phyloP scores from a whole-genome alignment of 2,329 filamentous ascomycete species.

The Xylariaceae sp. region DNA sequence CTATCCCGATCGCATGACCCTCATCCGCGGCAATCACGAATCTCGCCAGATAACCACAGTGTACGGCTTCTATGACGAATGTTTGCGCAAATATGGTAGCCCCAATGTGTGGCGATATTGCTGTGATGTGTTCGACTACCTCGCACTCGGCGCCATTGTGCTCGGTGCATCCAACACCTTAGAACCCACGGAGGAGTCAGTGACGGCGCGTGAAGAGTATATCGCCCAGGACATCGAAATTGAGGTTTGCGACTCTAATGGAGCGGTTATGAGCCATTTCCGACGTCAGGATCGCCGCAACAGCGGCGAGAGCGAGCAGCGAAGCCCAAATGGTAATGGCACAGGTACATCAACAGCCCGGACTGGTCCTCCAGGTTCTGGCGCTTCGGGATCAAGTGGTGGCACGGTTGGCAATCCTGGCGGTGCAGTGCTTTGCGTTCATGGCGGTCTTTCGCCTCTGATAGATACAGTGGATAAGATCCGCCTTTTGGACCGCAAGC shows the following conservation, averaged over 20 bases:
- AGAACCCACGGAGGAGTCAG: constrained; percentile 42
- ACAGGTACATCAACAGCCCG: constrained; percentile 47
- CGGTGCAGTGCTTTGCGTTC: constrained; percentile 89
- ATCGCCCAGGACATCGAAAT: constrained; percentile 78
- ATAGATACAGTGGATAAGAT: constrained; percentile 96
- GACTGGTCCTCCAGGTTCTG: constrained; percentile 73
- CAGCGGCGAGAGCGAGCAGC: constrained; percentile 22
- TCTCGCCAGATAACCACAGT: constrained; percentile 96
- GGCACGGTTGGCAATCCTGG: constrained; percentile 63
- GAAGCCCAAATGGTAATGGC: constrained; percentile 32
- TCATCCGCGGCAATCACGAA: constrained; percentile 94
- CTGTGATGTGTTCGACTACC: constrained; percentile 96
- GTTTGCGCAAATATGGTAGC: constrained; percentile 89
- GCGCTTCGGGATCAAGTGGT: constrained; percentile 66
- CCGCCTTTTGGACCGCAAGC: constrained; percentile 87
- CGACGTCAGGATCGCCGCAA: constrained; percentile 36
- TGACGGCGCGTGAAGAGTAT: constrained; percentile 43
- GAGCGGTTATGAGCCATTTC: constrained; percentile 72
- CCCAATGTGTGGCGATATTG: constrained; percentile 97
- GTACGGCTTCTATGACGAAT: constrained; percentile 98
- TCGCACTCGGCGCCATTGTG: constrained; percentile 83
- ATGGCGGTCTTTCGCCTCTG: constrained; percentile 86
- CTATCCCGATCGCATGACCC: constrained; percentile 94
- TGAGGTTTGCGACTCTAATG: constrained; percentile 83
- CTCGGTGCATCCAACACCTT: constrained; percentile 75